phyloP scores from a whole-genome alignment of 805 yeast species.

The Suhomyces prunicola region DNA sequence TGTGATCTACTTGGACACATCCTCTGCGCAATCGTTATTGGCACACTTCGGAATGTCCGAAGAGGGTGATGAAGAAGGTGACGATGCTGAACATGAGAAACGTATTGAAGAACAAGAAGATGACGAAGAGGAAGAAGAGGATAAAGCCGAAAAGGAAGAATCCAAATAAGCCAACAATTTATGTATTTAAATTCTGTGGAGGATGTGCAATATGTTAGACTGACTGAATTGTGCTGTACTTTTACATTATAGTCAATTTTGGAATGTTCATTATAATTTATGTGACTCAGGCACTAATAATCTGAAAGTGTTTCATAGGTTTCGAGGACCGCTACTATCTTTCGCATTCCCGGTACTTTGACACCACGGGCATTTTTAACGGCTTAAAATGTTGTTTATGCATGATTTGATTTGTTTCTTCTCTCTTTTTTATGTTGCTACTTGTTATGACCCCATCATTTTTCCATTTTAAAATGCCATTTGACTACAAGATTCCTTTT shows the following conservation, averaged over 20 bases:
- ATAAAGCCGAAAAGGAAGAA: background rate
- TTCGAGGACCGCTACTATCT: background rate
- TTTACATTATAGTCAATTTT: background rate
- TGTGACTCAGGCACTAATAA: background rate
- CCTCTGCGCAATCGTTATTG: constrained; percentile 60
- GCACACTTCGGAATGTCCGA: constrained; percentile 44
- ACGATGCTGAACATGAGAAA: constrained; percentile 16
- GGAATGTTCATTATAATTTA: background rate
- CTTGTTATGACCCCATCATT: constrained; percentile 1
- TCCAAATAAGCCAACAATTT: background rate
- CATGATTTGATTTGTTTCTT: background rate
- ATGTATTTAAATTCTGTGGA: background rate
- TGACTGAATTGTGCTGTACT: background rate
- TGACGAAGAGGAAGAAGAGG: constrained; percentile 12
- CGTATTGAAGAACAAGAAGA: constrained; percentile 33
- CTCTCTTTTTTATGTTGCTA: background rate
- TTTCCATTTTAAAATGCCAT: background rate
- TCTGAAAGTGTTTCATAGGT: background rate
- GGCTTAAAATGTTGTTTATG: background rate
- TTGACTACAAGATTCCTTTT: background rate
- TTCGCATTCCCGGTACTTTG: background rate
- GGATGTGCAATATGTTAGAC: background rate
- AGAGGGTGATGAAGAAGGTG: constrained; percentile 29
- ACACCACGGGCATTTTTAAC: background rate
- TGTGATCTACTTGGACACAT: constrained; percentile 60